These are phyloP conservation scores for Passiflora organensis DNA, from an alignment of 345 rosid species.

Conservation along the genomic window DNA sequence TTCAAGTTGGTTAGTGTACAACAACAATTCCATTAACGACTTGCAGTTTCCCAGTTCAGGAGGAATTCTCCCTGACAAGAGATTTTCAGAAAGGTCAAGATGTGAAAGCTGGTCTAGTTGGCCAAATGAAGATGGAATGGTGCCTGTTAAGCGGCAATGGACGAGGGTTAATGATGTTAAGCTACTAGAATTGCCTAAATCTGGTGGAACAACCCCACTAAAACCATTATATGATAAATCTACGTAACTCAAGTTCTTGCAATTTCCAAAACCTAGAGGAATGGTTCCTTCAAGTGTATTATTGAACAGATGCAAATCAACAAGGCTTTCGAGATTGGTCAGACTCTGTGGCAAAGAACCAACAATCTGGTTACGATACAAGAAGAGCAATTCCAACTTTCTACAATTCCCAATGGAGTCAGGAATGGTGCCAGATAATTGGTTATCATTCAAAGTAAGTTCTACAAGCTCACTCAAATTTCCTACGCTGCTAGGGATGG, in stretches of 20 bases:
- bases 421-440: constrained; percentile 58
- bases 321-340: constrained; percentile 47
- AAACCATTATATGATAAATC: constrained; percentile 59
- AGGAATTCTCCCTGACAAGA: constrained; percentile 64
- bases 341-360: constrained; percentile 61
- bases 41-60: constrained; percentile 60
- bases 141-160: constrained; percentile 44
- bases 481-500: constrained; percentile 58
- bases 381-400: constrained; percentile 35
- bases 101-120: constrained; percentile 30
- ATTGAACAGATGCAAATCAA: constrained; percentile 27
- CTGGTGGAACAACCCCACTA: constrained; percentile 53
- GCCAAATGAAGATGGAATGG: constrained; percentile 69
- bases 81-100: constrained; percentile 64
- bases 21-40: constrained; percentile 38
- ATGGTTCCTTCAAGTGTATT: constrained; percentile 50
- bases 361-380: constrained; percentile 39
- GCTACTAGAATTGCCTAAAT: constrained; percentile 51
- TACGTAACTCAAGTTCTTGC: constrained; percentile 40
- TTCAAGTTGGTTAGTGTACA: constrained; percentile 52
- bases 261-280: constrained; percentile 38
- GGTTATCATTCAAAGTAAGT: constrained; percentile 39
- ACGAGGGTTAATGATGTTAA: constrained; percentile 38
- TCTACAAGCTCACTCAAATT: constrained; percentile 30
- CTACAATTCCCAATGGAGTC: constrained; percentile 60